Percentiles rank a stretch among this genome's conserved stretches.
Conservation (phyloP, 371 early-diverging fungal genomes). For the Mucor circinelloides region DNA sequence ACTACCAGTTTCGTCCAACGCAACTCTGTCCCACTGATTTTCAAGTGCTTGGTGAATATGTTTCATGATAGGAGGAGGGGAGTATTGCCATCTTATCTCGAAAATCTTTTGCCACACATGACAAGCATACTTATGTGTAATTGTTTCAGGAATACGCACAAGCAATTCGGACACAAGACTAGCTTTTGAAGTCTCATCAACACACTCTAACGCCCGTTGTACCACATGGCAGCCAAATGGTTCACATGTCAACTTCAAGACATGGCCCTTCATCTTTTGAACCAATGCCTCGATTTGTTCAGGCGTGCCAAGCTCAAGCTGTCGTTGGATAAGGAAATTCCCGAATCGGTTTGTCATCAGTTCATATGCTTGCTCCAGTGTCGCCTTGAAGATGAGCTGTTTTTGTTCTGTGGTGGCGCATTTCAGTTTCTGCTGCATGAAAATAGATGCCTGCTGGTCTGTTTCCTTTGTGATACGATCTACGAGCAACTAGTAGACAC, state of each 20-base stretch:
- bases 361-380: slow-evolving; percentile 56
- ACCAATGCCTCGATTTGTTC: slow-evolving; percentile 62
- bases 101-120: slow-evolving; percentile 84
- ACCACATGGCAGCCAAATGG: slow-evolving; percentile 83
- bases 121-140: slow-evolving; percentile 78
- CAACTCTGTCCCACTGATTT: slow-evolving; percentile 70
- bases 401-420: slow-evolving; percentile 57
- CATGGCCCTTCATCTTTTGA: slow-evolving; percentile 63
- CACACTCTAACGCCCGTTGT: slow-evolving; percentile 73
- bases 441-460: slow-evolving; percentile 79
- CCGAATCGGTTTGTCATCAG: slow-evolving; percentile 80
- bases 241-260: slow-evolving; percentile 68
- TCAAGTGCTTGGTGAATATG: slow-evolving; percentile 61
- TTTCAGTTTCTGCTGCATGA: slow-evolving; percentile 73
- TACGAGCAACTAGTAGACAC: slow-evolving; percentile 38
- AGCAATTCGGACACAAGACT: slow-evolving; percentile 66
- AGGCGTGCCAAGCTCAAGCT: slow-evolving; percentile 67
- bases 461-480: slow-evolving; percentile 72
- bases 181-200: slow-evolving; percentile 63
- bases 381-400: slow-evolving; percentile 61
- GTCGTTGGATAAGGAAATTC: slow-evolving; percentile 77
- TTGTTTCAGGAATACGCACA: slow-evolving; percentile 65
- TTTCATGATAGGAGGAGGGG: slow-evolving; percentile 54
- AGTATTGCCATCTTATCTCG: slow-evolving; percentile 63
- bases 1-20: slow-evolving; percentile 78